Percentiles rank a stretch among this genome's conserved stretches.
These are phyloP conservation scores for Pythium aquatile DNA, from an alignment of 352 stramenopile species.

Conservation along the genomic window DNA sequence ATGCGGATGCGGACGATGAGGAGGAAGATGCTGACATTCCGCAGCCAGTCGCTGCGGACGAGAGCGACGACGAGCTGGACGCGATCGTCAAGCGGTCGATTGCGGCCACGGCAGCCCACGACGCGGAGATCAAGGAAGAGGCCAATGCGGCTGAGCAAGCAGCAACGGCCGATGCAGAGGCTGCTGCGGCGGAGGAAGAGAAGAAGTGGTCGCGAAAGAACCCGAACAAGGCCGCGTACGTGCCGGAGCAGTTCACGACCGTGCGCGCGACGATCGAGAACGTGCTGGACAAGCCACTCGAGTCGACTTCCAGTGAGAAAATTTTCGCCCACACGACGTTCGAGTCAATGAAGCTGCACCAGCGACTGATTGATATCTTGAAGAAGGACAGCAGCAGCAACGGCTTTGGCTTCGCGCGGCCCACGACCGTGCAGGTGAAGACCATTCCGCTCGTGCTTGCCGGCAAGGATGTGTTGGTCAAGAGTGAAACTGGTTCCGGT, in stretches of 20 bases:
- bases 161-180: neutral
- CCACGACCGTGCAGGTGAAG: conserved; percentile 82
- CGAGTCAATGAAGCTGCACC: conserved; percentile 64
- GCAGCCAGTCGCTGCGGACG: conserved; percentile 10
- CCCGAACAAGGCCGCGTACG: conserved; percentile 80
- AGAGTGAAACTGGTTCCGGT: conserved; percentile 95
- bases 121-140: conserved; percentile 3
- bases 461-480: conserved; percentile 91
- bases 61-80: conserved; percentile 28
- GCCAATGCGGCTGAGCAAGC: neutral
- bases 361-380: conserved; percentile 66
- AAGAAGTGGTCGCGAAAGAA: conserved; percentile 64
- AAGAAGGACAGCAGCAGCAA: conserved; percentile 44
- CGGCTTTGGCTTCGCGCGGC: conserved; percentile 76
- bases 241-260: conserved; percentile 52
- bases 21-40: conserved; percentile 19
- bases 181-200: conserved; percentile 9
- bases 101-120: conserved; percentile 19
- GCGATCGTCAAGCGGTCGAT: conserved; percentile 23
- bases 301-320: conserved; percentile 74
- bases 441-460: conserved; percentile 70
- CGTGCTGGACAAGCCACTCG: conserved; percentile 69
- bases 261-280: conserved; percentile 56
- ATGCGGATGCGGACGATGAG: conserved; percentile 19
- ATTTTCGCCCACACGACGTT: conserved; percentile 80